A percentile compares a stretch with the other conserved stretches of the same genome.
Conservation (phyloP, 176 grass and related monocot genomes). For the Zizania latifolia region DNA sequence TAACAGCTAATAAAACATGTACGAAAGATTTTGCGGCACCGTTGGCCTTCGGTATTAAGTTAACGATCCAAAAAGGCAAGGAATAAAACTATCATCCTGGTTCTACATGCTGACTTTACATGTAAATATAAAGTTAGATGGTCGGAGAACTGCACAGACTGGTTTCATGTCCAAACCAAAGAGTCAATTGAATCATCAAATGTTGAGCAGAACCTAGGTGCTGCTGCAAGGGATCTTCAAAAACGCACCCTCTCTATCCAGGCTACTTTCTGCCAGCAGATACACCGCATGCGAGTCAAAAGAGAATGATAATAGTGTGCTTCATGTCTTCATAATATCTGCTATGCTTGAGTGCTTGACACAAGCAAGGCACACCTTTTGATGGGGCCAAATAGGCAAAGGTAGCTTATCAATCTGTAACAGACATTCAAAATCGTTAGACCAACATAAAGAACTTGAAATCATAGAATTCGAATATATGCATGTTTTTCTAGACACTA, state of each 20-base stretch:
- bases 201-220: conserved; percentile 4
- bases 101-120: conserved; percentile 31
- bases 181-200: not conserved
- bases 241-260: conserved; percentile 7
- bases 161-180: too few relatives aligned
- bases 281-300: conserved; percentile 16
- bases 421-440: conserved; percentile 6
- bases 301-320: not conserved
- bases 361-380: not conserved
- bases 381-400: not conserved
- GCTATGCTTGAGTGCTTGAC: not conserved
- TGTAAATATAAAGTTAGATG: conserved; percentile 19
- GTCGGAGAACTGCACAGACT: too few relatives aligned
- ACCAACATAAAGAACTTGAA: not conserved
- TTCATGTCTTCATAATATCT: conserved; percentile 1
- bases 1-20: not conserved
- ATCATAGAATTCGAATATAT: not conserved
- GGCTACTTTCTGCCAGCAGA: conserved; percentile 12
- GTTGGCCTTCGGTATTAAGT: conserved; percentile 21
- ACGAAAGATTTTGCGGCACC: conserved; percentile 7
- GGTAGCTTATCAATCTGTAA: conserved; percentile 28
- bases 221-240: conserved; percentile 14
- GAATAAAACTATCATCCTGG: conserved; percentile 8
- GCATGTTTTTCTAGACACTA: not conserved
- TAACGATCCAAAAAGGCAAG: not conserved